These are phyloP conservation scores for Monilinia fructicola DNA, from an alignment of 2,329 filamentous ascomycete species.

Conservation along the genomic window DNA sequence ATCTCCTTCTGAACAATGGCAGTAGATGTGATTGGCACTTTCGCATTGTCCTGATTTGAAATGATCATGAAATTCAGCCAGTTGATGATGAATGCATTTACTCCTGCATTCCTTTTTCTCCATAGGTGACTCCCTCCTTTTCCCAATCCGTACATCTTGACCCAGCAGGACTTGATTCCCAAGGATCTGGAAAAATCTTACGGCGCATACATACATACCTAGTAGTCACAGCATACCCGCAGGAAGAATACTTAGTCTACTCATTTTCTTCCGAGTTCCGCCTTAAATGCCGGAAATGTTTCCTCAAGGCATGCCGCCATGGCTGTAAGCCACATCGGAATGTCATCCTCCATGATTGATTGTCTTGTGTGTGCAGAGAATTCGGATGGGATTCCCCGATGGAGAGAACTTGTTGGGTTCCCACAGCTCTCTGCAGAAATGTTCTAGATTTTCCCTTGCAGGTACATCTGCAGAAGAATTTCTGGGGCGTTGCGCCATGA, in stretches of 20 bases:
- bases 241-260: not conserved
- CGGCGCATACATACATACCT: not conserved
- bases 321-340: constrained; percentile 19
- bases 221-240: not conserved
- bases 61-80: not conserved
- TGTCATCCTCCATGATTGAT: not conserved
- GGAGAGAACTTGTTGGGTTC: not conserved
- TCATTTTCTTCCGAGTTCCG: not conserved
- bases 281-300: constrained; percentile 2
- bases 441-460: constrained; percentile 14
- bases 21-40: not conserved
- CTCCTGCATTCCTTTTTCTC: not conserved
- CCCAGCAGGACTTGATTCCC: constrained; percentile 2
- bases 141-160: not conserved
- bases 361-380: not conserved
- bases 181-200: constrained; percentile 9
- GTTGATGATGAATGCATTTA: not conserved
- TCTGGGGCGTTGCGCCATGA: not conserved
- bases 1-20: constrained; percentile 1
- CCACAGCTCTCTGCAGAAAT: not conserved
- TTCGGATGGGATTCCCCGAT: constrained; percentile 1
- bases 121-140: not conserved
- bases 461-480: not conserved
- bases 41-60: not conserved
- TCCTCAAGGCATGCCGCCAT: constrained; percentile 1